phyloP scores from a whole-genome alignment of 306 rosid genomes.

The Begonia loranthoides region DNA sequence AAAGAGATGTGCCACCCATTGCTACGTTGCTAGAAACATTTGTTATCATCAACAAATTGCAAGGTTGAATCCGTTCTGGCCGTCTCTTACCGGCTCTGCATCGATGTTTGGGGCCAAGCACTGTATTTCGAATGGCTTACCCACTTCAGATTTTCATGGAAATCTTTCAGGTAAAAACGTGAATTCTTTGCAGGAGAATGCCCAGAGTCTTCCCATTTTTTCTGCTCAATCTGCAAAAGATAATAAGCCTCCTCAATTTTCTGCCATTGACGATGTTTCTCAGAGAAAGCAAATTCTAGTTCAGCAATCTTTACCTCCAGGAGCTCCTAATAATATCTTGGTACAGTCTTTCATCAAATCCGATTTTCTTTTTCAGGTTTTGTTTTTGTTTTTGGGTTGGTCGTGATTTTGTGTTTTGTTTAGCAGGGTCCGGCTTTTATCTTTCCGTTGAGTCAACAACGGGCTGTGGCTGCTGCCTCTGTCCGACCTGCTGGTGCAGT shows the following conservation, averaged over 20 bases:
- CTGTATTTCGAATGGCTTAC: constrained; percentile 36
- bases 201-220: constrained; percentile 42
- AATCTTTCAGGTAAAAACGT: constrained; percentile 28
- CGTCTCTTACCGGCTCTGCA: constrained; percentile 77
- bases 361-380: not conserved
- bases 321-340: constrained; percentile 74
- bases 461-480: constrained; percentile 63
- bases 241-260: constrained; percentile 38
- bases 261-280: constrained; percentile 34
- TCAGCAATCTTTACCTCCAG: constrained; percentile 76
- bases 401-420: not conserved
- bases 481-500: constrained; percentile 54
- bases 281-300: constrained; percentile 75
- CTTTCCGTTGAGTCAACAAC: constrained; percentile 84
- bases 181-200: constrained; percentile 61
- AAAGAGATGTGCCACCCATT: constrained; percentile 88
- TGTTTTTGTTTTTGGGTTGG: not conserved
- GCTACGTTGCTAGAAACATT: constrained; percentile 79
- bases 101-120: constrained; percentile 67
- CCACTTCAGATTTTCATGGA: constrained; percentile 57
- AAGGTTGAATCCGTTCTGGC: constrained; percentile 87
- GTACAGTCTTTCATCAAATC: constrained; percentile 19
- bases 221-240: constrained; percentile 63
- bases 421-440: constrained; percentile 92
- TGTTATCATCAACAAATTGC: constrained; percentile 64